These are phyloP conservation scores for Cutaneotrichosporon sp. DNA, from an alignment of 1,284 basidiomycete genomes.

Conservation along the genomic window DNA sequence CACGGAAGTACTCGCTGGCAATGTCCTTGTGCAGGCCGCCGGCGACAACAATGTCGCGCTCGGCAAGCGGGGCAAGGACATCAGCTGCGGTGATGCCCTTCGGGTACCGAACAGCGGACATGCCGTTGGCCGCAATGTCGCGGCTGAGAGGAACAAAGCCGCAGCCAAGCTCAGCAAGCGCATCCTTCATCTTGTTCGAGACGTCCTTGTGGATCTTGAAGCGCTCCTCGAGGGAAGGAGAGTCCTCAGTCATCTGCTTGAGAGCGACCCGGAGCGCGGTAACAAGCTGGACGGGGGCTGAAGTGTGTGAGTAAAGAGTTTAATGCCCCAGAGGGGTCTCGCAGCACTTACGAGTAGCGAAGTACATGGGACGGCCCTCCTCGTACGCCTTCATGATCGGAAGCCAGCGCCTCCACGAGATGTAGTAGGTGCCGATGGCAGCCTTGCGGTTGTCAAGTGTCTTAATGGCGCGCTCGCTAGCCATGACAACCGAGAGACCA, in stretches of 20 bases:
- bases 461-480: conserved; percentile 74
- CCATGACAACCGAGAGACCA: conserved; percentile 80
- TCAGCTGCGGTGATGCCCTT: conserved; percentile 67
- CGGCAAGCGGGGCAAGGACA: conserved; percentile 58
- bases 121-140: conserved; percentile 76
- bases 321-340: background rate
- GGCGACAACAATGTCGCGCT: conserved; percentile 73
- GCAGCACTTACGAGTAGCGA: conserved; percentile 65
- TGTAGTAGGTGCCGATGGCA: conserved; percentile 77
- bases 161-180: conserved; percentile 66
- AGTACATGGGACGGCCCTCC: conserved; percentile 60
- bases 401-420: conserved; percentile 88
- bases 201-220: conserved; percentile 72
- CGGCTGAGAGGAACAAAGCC: conserved; percentile 61
- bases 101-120: conserved; percentile 81
- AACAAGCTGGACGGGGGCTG: conserved; percentile 78
- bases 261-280: conserved; percentile 83
- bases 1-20: conserved; percentile 61
- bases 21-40: conserved; percentile 82
- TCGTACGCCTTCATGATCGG: conserved; percentile 87
- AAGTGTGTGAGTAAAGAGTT: background rate
- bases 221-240: conserved; percentile 68
- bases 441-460: conserved; percentile 65
- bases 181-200: conserved; percentile 68
- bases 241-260: conserved; percentile 60